A percentile compares a stretch with the other conserved stretches of the same genome.
phyloP scores from a whole-genome alignment of 2,329 filamentous ascomycete genomes.

The Epichloe coenophiala region DNA sequence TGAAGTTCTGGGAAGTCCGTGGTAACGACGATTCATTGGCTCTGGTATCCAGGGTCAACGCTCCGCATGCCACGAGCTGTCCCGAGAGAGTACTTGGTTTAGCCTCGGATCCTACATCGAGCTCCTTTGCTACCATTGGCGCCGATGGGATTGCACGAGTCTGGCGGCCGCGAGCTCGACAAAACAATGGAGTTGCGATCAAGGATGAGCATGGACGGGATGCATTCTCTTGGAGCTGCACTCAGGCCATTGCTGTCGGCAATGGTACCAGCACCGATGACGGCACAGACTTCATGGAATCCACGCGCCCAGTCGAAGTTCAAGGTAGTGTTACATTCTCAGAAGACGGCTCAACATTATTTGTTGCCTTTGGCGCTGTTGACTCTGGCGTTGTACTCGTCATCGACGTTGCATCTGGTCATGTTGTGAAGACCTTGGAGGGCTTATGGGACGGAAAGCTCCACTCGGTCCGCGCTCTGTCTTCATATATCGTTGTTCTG shows the following conservation, averaged over 20 bases:
- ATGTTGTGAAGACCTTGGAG: conserved; percentile 51
- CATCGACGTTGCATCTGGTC: conserved; percentile 58
- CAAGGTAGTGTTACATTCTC: conserved; percentile 65
- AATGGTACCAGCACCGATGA: conserved; percentile 31
- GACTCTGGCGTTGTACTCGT: conserved; percentile 56
- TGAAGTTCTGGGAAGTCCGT: conserved; percentile 82
- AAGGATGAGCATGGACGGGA: conserved; percentile 44
- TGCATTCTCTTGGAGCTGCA: conserved; percentile 63
- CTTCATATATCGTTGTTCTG: conserved; percentile 60
- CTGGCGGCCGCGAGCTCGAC: conserved; percentile 64
- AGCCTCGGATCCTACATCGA: conserved; percentile 51
- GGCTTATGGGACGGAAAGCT: conserved; percentile 54
- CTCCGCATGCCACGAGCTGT: conserved; percentile 53
- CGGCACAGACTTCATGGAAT: conserved; percentile 14
- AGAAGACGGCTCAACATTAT: conserved; percentile 72
- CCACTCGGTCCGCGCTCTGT: conserved; percentile 56
- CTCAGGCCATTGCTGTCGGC: conserved; percentile 41
- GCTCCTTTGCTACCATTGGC: conserved; percentile 74
- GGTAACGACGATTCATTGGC: conserved; percentile 47
- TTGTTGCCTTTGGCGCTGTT: conserved; percentile 44
- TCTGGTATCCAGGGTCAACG: conserved; percentile 70
- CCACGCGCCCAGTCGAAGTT: conserved; percentile 17
- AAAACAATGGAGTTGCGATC: conserved; percentile 52
- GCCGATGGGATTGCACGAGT: conserved; percentile 64
- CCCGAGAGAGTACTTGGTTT: conserved; percentile 56